Conservation (phyloP, 2,329 filamentous ascomycete species). For the Scedosporium dehoogii region DNA sequence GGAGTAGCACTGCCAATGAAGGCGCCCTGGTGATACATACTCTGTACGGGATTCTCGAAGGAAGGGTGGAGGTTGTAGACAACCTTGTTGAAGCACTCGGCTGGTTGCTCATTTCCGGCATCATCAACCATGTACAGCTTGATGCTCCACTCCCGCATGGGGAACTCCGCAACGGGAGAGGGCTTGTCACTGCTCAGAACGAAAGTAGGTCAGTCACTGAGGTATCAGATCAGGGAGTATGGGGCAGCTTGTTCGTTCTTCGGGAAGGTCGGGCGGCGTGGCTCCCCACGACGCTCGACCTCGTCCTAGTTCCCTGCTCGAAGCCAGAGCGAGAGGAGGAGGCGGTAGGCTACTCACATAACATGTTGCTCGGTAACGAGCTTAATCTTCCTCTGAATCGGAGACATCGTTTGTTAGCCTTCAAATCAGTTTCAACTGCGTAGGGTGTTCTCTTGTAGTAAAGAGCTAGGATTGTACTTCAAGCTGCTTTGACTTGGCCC, state of each 20-base stretch:
- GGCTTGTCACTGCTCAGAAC: constrained; percentile 59
- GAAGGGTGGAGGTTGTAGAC: constrained; percentile 90
- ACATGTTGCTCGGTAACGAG: constrained; percentile 85
- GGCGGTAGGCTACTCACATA: constrained; percentile 52
- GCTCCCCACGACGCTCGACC: constrained; percentile 1
- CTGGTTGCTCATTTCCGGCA: constrained; percentile 72
- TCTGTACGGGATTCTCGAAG: constrained; percentile 78
- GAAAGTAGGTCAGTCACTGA: neutral
- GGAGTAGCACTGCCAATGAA: no score
- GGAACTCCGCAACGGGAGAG: constrained; percentile 75
- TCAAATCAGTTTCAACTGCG: no score
- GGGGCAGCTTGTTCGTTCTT: no score
- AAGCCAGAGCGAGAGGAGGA: constrained; percentile 6
- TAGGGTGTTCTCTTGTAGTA: neutral
- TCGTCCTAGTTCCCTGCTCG: constrained; percentile 11
- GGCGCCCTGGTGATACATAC: constrained; percentile 40
- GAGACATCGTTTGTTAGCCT: constrained; percentile 6
- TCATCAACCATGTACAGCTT: constrained; percentile 78
- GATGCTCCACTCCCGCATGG: constrained; percentile 88
- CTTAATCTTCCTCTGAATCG: constrained; percentile 74
- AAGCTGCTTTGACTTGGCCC: neutral
- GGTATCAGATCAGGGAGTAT: no score
- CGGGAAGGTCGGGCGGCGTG: no score
- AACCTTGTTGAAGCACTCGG: constrained; percentile 82
- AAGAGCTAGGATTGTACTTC: neutral